Evolutionary conservation across 2,329 filamentous ascomycete species (phyloP), one percentile per base, ranked within the genome.

Genomic region (Metarhizium robertsii): DNA sequence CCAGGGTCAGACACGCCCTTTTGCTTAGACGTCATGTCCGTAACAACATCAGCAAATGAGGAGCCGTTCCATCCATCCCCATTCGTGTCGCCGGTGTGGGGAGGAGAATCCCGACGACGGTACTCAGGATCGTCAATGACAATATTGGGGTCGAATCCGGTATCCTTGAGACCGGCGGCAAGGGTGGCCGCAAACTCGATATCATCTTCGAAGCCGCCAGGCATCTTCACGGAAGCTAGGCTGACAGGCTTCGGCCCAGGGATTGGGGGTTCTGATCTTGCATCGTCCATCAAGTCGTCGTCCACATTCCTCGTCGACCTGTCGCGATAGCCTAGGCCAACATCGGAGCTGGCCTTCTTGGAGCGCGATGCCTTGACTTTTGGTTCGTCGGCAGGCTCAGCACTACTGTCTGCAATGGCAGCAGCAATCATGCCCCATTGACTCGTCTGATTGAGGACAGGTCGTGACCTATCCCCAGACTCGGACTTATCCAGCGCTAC

Each of bases 141-240:
- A 56, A 90, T 82, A 45, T 86, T 79, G 4, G 85, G 81, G 62
- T 88, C 79, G 59, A 90, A 90, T 0, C 87, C 87, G 49, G 83
- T 80, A n/a, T 83, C 79, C 64, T 85, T 73, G 51, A 88, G 74
- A 1, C 84, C 85, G 50, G 86, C 87, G 56, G 86, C 85, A 50
- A 90, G 70, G 3, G 80, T 83, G 32, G 86, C 87, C 7, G 84
- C 82, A 61, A 90, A 90, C 53, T 84, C 83, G 8, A 86, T 71
- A 61, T 90, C 87, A 55, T 85, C 79, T 1, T 73, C 80, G 63
- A 87, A 91, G 10, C 78, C 72, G 20, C 86, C 86, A 29, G 86
- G 84, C 67, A 86, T 80, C 55, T 80, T 76, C 47, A 75, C 65
- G 20, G 65, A 62, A 52, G 72, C 71, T n/a, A 76, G 73, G 58